Conservation (phyloP, 2,329 filamentous ascomycete species). For the Hypoxylon sp. region DNA sequence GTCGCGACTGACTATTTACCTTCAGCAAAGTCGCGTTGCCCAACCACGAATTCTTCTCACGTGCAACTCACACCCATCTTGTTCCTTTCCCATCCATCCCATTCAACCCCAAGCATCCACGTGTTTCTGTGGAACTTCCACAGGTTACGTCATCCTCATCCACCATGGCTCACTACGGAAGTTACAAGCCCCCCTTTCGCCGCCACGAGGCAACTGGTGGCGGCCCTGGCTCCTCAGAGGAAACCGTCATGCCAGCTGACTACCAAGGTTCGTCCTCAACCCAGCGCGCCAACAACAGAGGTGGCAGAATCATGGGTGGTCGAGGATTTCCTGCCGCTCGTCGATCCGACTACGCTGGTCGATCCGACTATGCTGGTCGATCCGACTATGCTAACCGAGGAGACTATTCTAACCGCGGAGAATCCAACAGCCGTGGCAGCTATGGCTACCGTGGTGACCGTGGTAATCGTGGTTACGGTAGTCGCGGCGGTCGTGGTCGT, state of each 20-base stretch:
- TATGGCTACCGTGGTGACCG: constrained; percentile 19
- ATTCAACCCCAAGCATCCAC: not conserved
- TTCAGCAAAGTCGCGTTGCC: not conserved
- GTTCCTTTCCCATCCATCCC: not conserved
- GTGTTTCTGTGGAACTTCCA: not conserved
- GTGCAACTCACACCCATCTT: not conserved
- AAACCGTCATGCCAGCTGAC: not conserved
- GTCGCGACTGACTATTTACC: not conserved
- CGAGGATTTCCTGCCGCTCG: not conserved
- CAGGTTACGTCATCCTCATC: not conserved
- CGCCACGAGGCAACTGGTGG: constrained; percentile 19
- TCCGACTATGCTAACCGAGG: not conserved
- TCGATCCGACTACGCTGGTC: not conserved
- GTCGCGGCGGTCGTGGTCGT: not conserved
- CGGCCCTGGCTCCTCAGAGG: constrained; percentile 5
- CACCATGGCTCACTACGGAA: constrained; percentile 25
- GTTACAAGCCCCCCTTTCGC: constrained; percentile 41
- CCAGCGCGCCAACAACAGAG: not conserved
- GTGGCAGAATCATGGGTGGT: not conserved
- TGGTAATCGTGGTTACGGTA: constrained; percentile 4
- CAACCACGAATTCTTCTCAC: not conserved
- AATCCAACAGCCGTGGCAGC: not conserved
- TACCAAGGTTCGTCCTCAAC: not conserved
- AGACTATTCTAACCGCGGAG: not conserved
- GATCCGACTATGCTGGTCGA: not conserved